Percentiles rank a stretch among this genome's conserved stretches.
phyloP scores from a whole-genome alignment of 2,329 filamentous ascomycete species.

The Neophaeococcomyces aloes region DNA sequence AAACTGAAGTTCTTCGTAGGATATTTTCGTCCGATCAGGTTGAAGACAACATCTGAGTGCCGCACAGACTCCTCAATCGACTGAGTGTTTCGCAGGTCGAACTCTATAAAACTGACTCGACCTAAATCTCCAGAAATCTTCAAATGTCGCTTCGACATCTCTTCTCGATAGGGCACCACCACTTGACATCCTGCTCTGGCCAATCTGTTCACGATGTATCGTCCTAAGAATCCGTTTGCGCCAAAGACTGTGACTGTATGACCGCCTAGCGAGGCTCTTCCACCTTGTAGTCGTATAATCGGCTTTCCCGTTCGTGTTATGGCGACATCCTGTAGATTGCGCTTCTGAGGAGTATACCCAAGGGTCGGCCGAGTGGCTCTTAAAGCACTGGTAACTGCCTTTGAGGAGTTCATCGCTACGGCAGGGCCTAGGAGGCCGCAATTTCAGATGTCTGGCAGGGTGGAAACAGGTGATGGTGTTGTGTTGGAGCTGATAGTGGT shows the following conservation, averaged over 20 bases:
- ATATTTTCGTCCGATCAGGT: constrained; percentile 86
- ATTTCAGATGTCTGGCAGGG: neutral
- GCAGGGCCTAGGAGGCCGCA: constrained; percentile 10
- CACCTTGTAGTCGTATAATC: constrained; percentile 77
- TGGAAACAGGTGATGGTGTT: neutral
- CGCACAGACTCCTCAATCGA: constrained; percentile 95
- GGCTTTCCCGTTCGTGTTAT: constrained; percentile 96
- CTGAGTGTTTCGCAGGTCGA: constrained; percentile 83
- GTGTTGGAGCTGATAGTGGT: neutral
- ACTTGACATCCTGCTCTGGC: constrained; percentile 91
- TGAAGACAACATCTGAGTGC: constrained; percentile 96
- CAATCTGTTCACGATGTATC: constrained; percentile 94
- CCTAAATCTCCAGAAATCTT: constrained; percentile 94
- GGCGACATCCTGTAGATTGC: constrained; percentile 64
- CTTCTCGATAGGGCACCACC: constrained; percentile 85
- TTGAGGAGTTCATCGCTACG: constrained; percentile 20
- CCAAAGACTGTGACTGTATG: constrained; percentile 97
- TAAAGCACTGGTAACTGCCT: constrained; percentile 34
- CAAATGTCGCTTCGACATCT: constrained; percentile 94
- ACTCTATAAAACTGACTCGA: constrained; percentile 82
- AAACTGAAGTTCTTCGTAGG: constrained; percentile 96
- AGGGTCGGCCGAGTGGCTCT: constrained; percentile 30
- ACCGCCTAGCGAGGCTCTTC: constrained; percentile 67
- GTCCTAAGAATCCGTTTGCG: constrained; percentile 86
- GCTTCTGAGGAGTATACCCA: constrained; percentile 30